phyloP scores from a whole-genome alignment of 176 grass and related monocot species.

The Melocanna baccifera region DNA sequence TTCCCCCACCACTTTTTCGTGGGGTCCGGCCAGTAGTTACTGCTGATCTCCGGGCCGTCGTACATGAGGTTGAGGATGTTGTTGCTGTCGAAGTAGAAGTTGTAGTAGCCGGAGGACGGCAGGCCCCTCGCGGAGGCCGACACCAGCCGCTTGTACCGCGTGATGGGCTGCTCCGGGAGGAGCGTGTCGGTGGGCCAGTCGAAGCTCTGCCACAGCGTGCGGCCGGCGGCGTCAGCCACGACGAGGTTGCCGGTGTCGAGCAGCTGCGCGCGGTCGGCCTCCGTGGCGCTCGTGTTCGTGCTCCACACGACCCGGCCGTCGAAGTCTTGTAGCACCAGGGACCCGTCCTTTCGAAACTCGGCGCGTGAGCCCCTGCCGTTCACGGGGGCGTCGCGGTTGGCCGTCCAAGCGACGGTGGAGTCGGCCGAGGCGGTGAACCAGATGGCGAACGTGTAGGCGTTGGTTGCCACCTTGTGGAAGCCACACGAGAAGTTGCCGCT shows the following conservation, averaged over 20 bases:
- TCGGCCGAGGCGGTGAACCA: constrained; percentile 51
- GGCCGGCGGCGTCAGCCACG: constrained; percentile 16
- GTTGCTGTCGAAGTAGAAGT: constrained; percentile 62
- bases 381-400: constrained; percentile 58
- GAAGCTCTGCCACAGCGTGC: constrained; percentile 68
- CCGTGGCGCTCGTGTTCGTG: constrained; percentile 37
- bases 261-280: constrained; percentile 29
- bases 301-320: constrained; percentile 52
- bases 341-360: constrained; percentile 12
- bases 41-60: constrained; percentile 57
- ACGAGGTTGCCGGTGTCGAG: constrained; percentile 66
- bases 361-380: constrained; percentile 56
- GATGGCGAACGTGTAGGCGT: constrained; percentile 57
- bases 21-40: constrained; percentile 70
- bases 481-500: constrained; percentile 58
- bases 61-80: constrained; percentile 69
- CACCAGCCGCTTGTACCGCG: constrained; percentile 49
- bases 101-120: constrained; percentile 48
- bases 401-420: constrained; percentile 50
- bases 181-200: constrained; percentile 73
- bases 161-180: constrained; percentile 53
- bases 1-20: constrained; percentile 47
- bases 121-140: constrained; percentile 42
- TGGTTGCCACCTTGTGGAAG: constrained; percentile 51
- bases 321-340: constrained; percentile 44